Percentiles rank a stretch among this genome's conserved stretches.
Conservation (phyloP, 352 stramenopile species). For the Phytopythium montanum region DNA sequence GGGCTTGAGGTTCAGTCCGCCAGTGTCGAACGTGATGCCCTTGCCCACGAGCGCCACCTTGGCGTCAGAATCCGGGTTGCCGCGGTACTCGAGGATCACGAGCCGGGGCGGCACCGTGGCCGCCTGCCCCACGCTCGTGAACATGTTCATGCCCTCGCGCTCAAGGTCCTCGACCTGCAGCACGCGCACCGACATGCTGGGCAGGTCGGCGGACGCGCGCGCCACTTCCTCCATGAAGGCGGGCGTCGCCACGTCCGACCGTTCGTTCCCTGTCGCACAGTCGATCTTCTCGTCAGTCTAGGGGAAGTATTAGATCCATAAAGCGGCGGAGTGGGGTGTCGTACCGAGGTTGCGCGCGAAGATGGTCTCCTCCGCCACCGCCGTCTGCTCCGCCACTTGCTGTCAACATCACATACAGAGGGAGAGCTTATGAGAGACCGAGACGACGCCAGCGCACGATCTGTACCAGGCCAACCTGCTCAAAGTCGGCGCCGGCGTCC, state of each 20-base stretch:
- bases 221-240: constrained; percentile 83
- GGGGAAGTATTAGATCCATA: too few species aligned
- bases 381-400: constrained; percentile 58
- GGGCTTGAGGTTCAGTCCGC: constrained; percentile 94
- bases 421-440: neutral
- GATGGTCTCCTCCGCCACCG: constrained; percentile 76
- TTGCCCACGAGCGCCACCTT: constrained; percentile 91
- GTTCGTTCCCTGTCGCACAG: constrained; percentile 47
- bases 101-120: constrained; percentile 69
- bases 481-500: constrained; percentile 46
- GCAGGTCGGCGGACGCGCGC: constrained; percentile 55
- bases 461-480: constrained; percentile 21
- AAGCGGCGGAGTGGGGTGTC: too few species aligned
- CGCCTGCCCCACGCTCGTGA: constrained; percentile 76
- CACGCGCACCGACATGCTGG: constrained; percentile 76
- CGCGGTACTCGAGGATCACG: constrained; percentile 80
- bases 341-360: constrained; percentile 80
- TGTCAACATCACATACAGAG: constrained; percentile 12
- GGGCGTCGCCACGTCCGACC: constrained; percentile 69
- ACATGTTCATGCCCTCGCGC: constrained; percentile 84
- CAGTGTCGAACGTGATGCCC: constrained; percentile 94
- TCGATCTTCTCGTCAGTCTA: neutral
- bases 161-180: constrained; percentile 77
- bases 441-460: neutral
- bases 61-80: constrained; percentile 56